Base-by-base conservation (phyloP, 305 asterid species). In the Plantago coronopus region DNA sequence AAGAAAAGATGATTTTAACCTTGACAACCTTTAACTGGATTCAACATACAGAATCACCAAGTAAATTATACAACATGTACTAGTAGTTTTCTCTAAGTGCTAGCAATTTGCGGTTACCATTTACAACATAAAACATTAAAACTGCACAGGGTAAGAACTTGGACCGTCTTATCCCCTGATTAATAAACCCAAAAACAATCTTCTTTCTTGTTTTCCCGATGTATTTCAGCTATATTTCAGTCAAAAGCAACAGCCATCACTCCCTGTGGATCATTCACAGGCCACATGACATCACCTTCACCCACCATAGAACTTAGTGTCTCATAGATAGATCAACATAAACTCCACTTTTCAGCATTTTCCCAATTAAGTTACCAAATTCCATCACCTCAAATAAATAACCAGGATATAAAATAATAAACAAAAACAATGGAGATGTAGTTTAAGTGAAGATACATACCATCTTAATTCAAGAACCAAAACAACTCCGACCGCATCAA, bases 381-480 rank as follows among this genome's bases (percentile, higher is more conserved):
- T 8, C 48, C 31, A 17, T 37, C 23, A 72, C 15, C 61, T 47
- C 54, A 27, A n/a, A n/a, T n/a, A n/a, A n/a, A n/a, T 29, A 19
- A 47, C 25, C 34, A 19, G 18, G 21, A 11, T 7, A 34, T 3
- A 37, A 71, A 27, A 69, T 21, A 63, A 40, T 16, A 23, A 44
- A 64, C 25, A 17, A 49, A 62, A 34, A 68, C 21, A 65, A 23
- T 12, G 10, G 20, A n/a, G 25, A 23, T 51, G 57, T 15, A 23
- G 7, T 5, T 21, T 15, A 12, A 6, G 23, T 48, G 53, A 17
- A 57, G 7, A 47, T n/a, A 50, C 82, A 46, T 72, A 80, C 86
- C 86, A 77, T 77, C 69, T 69, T 43, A 48, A 61, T 21, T 70
- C 65, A 67, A 60, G 59, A 67, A 56, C 51, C 44, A 42, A 69